Evolutionary conservation across 2,329 filamentous ascomycete species (phyloP), one percentile per base, ranked within the genome.

Genomic region (Sporothrix humicola): DNA sequence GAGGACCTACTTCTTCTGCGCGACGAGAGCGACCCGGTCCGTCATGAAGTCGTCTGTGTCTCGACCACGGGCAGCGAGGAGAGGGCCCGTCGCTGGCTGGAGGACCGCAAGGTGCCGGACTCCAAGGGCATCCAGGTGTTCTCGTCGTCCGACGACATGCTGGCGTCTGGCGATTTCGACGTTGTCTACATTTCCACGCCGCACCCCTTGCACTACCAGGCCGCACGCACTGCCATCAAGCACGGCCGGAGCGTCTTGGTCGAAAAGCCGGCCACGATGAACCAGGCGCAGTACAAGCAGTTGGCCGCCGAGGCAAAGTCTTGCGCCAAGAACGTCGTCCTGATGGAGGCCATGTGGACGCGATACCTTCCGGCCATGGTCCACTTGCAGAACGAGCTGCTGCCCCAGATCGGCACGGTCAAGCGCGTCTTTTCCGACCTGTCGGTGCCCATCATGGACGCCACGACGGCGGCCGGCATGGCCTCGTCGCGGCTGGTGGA

Each of bases 311-410:
- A 37, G 59, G 59, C 59, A 31, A 63, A 44, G 59, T 37, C 31
- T 13, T 20, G 23, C 23, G 1, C 20, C 50, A n/a, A 52, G n/a
- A 63, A n/a, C 23, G 59, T 31, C 31, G 59, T 63, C 10, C 31
- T 63, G 9, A 63, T 63, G 59, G 59, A 63, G 37, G 59, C 59
- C 59, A 63, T 63, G 59, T 63, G 59, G 59, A 63, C 59, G 59
- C 59, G 59, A 2, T 63, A 63, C 59, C 59, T 63, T 7, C 59
- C 59, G 3, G 59, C 59, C 1, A 63, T 31, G 15, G 1, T 46
- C 9, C n/a, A 37, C 17, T 6, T 63, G 5, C 59, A 63, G 12
- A 37, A 63, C 10, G 59, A 63, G 20, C 59, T 63, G 20, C 59
- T 63, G 10, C 59, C 59, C 8, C 26, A n/a, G 12, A 37, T 63